Conservation (phyloP, 2,329 filamentous ascomycete genomes). For the Trichophyton benhamiae region DNA sequence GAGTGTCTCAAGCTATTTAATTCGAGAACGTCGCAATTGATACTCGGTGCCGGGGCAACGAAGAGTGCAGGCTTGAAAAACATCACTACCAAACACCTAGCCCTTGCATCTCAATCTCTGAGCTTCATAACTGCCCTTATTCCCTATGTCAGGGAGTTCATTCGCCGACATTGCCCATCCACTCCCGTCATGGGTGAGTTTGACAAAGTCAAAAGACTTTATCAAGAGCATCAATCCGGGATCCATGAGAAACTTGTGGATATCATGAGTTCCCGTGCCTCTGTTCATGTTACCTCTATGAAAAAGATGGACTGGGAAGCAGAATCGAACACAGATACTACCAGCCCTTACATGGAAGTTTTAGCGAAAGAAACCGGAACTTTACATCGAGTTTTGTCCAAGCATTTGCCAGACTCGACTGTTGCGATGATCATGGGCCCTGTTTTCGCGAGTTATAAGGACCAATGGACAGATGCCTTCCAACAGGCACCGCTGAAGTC, state of each 20-base stretch:
- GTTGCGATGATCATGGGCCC: slow-evolving; percentile 74
- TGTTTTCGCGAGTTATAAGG: slow-evolving; percentile 70
- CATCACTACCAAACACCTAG: slow-evolving; percentile 90
- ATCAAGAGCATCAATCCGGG: slow-evolving; percentile 78
- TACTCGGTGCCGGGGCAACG: slow-evolving; percentile 86
- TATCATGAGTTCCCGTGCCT: slow-evolving; percentile 72
- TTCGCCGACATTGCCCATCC: slow-evolving; percentile 57
- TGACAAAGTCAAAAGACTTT: slow-evolving; percentile 69
- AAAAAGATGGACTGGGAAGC: slow-evolving; percentile 63
- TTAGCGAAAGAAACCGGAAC: slow-evolving; percentile 75
- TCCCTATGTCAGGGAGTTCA: slow-evolving; percentile 82
- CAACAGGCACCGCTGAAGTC: slow-evolving; percentile 53
- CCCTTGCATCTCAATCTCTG: slow-evolving; percentile 77
- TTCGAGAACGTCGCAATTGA: slow-evolving; percentile 88
- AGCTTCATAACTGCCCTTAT: slow-evolving; percentile 78
- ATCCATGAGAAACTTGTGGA: slow-evolving; percentile 90
- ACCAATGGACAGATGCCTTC: slow-evolving; percentile 63
- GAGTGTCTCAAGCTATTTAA: slow-evolving; percentile 91
- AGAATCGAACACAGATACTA: slow-evolving; percentile 32
- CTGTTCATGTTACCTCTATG: slow-evolving; percentile 61
- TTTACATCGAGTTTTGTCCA: slow-evolving; percentile 69
- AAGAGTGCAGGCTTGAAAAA: slow-evolving; percentile 82
- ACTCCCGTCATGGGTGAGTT: slow-evolving; percentile 62
- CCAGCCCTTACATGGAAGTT: slow-evolving; percentile 72
- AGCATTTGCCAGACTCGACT: slow-evolving; percentile 64